These are phyloP conservation scores for Trematosphaeria pertusa DNA, from an alignment of 2,329 filamentous ascomycete species.

Conservation along the genomic window DNA sequence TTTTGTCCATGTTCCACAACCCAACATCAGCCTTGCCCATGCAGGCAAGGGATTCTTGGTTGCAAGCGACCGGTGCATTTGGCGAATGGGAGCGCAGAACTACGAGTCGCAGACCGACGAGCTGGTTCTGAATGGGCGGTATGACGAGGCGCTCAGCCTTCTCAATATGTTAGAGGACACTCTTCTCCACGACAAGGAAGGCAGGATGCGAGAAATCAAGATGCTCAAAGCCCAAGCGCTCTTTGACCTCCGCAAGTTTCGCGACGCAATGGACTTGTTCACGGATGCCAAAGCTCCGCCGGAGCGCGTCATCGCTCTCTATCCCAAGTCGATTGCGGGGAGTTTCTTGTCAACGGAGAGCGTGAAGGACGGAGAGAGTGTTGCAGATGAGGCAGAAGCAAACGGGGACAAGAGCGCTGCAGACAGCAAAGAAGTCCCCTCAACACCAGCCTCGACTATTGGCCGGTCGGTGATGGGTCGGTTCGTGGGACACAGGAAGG, in stretches of 20 bases:
- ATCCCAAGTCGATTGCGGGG: conserved; percentile 83
- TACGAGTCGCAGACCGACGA: conserved; percentile 91
- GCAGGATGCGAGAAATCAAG: conserved; percentile 82
- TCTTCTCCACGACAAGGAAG: conserved; percentile 80
- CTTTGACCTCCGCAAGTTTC: conserved; percentile 83
- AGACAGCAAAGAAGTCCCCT: conserved; percentile 29
- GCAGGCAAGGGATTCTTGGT: conserved; percentile 96
- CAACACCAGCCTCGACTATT: conserved; percentile 39
- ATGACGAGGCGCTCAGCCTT: conserved; percentile 92
- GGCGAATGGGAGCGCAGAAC: conserved; percentile 93
- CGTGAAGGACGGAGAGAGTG: conserved; percentile 54
- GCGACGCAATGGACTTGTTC: conserved; percentile 87
- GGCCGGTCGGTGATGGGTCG: conserved; percentile 56
- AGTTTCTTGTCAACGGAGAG: conserved; percentile 71
- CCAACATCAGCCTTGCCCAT: conserved; percentile 92
- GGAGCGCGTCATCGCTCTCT: conserved; percentile 84
- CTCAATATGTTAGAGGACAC: conserved; percentile 92
- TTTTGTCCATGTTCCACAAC: conserved; percentile 88
- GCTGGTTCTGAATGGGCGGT: conserved; percentile 73
- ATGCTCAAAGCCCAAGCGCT: conserved; percentile 88
- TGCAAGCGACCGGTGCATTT: conserved; percentile 87
- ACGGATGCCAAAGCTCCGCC: conserved; percentile 89
- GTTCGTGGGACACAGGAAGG: conserved; percentile 54
- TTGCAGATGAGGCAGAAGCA: conserved; percentile 35
- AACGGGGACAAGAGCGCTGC: conserved; percentile 27